Evolutionary conservation across 129 eudicot species (phyloP), one percentile per base, ranked within the genome.

Genomic region (Flaveria bidentis): DNA sequence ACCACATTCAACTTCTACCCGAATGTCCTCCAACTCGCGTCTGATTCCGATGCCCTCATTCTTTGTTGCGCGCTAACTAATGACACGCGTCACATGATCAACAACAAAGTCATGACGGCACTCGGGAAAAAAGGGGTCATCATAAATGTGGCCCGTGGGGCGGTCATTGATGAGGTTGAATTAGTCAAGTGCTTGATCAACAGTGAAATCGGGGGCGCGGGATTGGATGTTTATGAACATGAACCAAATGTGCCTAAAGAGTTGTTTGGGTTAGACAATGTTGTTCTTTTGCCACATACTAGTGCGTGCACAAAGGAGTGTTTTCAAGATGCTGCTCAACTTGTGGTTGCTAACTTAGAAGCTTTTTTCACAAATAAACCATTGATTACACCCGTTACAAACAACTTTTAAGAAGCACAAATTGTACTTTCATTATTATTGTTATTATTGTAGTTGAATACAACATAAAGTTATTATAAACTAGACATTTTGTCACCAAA

Each of bases 351-450:
- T 50, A 93, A 90, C 74, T 64, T 90, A 50, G 84, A 86, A 30
- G 96, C 96, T 11, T 92, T 92, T 83, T 92, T 92, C 84, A 61
- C 81, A 2, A 69, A 84, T 58, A 83, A 84, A 71, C 94, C 98
- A 4, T 79, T 90, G 49, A 64, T 84, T 15, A 73, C 96, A 75
- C 90, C 76, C 12, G 83, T 92, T 39, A 8, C 52, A 6, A 33
- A 73, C 17, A 78, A 77, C 9, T 78, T 50, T 14, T 47, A 78
- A 53, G n/a, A 2, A 15, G 53, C 2, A 67, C 14, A 33, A 12
- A n/a, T n/a, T 75, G 70, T n/a, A 53, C 11, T 47, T 33, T 53
- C 15, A 9, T 49, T 49, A 13, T 71, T 50, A 70, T 62, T n/a
- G n/a, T n/a, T 50, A 88, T 71, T 50, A 70, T 62, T 50, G 90